Percentiles rank a stretch among this genome's conserved stretches.
These are phyloP conservation scores for Xylariaceae sp. DNA, from an alignment of 2,329 filamentous ascomycete species.

Conservation along the genomic window DNA sequence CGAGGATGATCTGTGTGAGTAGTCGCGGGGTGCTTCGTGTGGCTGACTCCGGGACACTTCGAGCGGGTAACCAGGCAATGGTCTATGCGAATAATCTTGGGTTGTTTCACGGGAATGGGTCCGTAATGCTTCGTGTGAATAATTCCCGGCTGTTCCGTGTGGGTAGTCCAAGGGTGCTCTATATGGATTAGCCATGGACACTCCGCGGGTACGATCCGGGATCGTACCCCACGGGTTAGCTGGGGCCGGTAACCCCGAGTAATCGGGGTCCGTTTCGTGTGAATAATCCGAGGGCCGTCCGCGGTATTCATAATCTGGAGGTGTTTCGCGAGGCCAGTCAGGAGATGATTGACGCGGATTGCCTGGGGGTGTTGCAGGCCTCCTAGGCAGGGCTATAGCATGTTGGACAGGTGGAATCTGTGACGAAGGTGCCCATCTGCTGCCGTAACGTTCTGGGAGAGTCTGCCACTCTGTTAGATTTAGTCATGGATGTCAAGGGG, in stretches of 20 bases:
- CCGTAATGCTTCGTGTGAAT: background rate
- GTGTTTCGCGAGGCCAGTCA: background rate
- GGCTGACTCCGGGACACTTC: too few species aligned
- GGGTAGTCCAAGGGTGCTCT: background rate
- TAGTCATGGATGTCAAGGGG: background rate
- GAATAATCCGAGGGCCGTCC: background rate
- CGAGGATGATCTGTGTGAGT: too few species aligned
- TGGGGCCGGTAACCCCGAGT: too few species aligned
- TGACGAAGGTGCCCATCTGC: conserved; percentile 32
- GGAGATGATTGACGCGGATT: background rate
- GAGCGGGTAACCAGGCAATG: too few species aligned
- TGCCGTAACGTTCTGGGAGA: conserved; percentile 41
- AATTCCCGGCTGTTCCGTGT: background rate
- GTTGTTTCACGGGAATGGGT: background rate
- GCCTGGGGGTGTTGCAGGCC: conserved; percentile 17
- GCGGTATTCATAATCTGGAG: background rate
- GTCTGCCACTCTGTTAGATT: conserved; percentile 31
- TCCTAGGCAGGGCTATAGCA: conserved; percentile 25
- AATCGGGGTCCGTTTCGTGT: background rate
- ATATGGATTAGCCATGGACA: too few species aligned
- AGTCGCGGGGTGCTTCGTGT: too few species aligned
- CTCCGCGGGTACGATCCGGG: too few species aligned
- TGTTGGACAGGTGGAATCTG: conserved; percentile 34
- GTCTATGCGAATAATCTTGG: too few species aligned
- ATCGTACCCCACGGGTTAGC: too few species aligned